Evolutionary conservation across 352 stramenopile species (phyloP).

Genomic region (Saprolegnia parasitica): DNA sequence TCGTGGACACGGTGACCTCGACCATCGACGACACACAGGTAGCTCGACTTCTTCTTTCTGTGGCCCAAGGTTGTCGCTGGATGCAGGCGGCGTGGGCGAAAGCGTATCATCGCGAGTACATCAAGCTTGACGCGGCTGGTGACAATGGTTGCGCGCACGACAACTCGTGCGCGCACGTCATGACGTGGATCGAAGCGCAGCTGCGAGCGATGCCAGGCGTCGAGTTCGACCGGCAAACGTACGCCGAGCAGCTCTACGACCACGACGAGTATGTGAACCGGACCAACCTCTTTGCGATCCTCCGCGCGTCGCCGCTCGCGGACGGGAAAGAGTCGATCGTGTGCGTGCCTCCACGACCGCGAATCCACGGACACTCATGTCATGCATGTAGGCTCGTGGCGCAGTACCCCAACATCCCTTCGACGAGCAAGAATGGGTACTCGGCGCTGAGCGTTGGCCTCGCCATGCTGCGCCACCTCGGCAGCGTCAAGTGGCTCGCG

Average conservation of each 20-base stretch:
- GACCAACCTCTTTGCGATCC: slow-evolving; percentile 73
- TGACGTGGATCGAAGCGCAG: slow-evolving; percentile 60
- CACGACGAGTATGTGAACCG: slow-evolving; percentile 29
- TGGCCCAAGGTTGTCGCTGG: not conserved
- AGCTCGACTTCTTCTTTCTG: not conserved
- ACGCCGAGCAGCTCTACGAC: slow-evolving; percentile 31
- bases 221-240: slow-evolving; percentile 53
- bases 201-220: slow-evolving; percentile 52
- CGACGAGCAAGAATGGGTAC: slow-evolving; percentile 30
- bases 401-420: slow-evolving; percentile 59
- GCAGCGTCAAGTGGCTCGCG: slow-evolving; percentile 62
- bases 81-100: slow-evolving; percentile 19
- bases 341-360: slow-evolving; percentile 35
- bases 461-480: slow-evolving; percentile 55
- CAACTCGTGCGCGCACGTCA: slow-evolving; percentile 42
- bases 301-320: slow-evolving; percentile 62
- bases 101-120: slow-evolving; percentile 13
- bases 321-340: slow-evolving; percentile 58
- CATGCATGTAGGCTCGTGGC: slow-evolving; percentile 55
- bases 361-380: not conserved
- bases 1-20: slow-evolving; percentile 48
- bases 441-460: slow-evolving; percentile 57
- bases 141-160: slow-evolving; percentile 44
- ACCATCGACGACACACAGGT: slow-evolving; percentile 17
- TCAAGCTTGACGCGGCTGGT: slow-evolving; percentile 14